Base-by-base conservation (phyloP, 2,329 filamentous ascomycete species). In the Colletotrichum tropicicola region DNA sequence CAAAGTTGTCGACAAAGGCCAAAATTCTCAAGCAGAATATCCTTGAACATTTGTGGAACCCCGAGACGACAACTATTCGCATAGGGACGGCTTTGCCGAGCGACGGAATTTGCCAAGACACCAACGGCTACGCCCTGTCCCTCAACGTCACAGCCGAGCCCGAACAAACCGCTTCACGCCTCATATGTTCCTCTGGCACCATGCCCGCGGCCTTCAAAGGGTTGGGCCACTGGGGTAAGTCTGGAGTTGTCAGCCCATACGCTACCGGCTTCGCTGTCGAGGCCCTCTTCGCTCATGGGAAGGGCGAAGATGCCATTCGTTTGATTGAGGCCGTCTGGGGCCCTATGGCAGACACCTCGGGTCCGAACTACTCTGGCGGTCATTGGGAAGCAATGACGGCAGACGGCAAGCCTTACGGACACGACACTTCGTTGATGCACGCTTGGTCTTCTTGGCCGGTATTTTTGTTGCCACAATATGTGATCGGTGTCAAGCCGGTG, bases 381-480 rank as follows among this genome's bases (percentile, higher is more conserved):
- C 57, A 65, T 17, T 65, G 57, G 56, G 57, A 65, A 23, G 56
- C 56, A 12, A 65, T 65, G 61, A 65, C 57, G 5, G 21, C 45
- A 2, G 49, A 61, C 3, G 56, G 56, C 7, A 7, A 32, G 21
- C 61, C 61, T 5, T 60, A 56, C 5, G 39, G 47, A 2, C 61
- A 61, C 21, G 61, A 65, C 4, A 59, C 58, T 7, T 60, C 49
- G 10, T 7, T 65, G 21, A 54, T 59, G 44, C 57, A 65, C 28
- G 61, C 56, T 6, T 65, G 61, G 61, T 60, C 61, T 10, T 55
- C 56, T 0, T 65, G 61, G 61, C 61, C 61, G n/a, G 61, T 61
- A 7, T 55, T 55, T 27, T 45, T 65, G 12, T 43, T 65, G 5
- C 61, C 61, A 3, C 61, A 59, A 21, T 65, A 65, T 25, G 41